Percentiles rank a stretch among this genome's conserved stretches.
These are phyloP conservation scores for Cyberlindnera mississippiensis DNA, from an alignment of 805 yeast genomes.

Conservation along the genomic window DNA sequence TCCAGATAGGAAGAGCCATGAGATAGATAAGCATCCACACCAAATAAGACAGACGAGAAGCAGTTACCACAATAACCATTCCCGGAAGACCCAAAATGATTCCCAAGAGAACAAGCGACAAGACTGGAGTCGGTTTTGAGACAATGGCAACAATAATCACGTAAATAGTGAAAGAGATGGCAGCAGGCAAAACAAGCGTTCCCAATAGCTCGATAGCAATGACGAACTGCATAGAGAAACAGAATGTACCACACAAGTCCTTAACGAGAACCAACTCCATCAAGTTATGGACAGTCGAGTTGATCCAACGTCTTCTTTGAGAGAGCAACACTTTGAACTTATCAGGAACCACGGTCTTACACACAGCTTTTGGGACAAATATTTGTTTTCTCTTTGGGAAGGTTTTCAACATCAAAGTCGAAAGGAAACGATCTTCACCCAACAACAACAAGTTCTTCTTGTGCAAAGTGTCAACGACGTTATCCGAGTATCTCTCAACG, in stretches of 20 bases:
- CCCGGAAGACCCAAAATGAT: slow-evolving; percentile 86
- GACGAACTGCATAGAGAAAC: slow-evolving; percentile 93
- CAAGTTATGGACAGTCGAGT: slow-evolving; percentile 89
- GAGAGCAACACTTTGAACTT: slow-evolving; percentile 74
- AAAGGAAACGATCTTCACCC: slow-evolving; percentile 87
- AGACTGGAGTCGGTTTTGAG: slow-evolving; percentile 67
- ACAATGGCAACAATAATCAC: slow-evolving; percentile 69
- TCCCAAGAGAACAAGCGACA: slow-evolving; percentile 73
- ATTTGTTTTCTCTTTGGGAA: slow-evolving; percentile 87
- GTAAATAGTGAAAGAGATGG: slow-evolving; percentile 77
- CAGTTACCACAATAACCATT: slow-evolving; percentile 72
- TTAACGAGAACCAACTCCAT: slow-evolving; percentile 81
- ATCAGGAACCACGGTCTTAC: slow-evolving; percentile 89
- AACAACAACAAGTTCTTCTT: slow-evolving; percentile 77
- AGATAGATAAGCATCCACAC: slow-evolving; percentile 78
- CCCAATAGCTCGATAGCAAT: slow-evolving; percentile 81
- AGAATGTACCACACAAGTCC: slow-evolving; percentile 90
- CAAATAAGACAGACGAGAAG: slow-evolving; percentile 66
- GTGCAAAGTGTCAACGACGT: slow-evolving; percentile 79
- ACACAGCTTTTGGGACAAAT: slow-evolving; percentile 86
- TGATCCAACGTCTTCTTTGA: slow-evolving; percentile 96
- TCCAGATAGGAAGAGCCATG: slow-evolving; percentile 89
- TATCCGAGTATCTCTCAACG: slow-evolving; percentile 86
- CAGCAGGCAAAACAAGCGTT: slow-evolving; percentile 84
- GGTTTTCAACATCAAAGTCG: slow-evolving; percentile 81